These are phyloP conservation scores for Elasticomyces elasticus DNA, from an alignment of 495 filamentous ascomycete genomes.

Conservation along the genomic window DNA sequence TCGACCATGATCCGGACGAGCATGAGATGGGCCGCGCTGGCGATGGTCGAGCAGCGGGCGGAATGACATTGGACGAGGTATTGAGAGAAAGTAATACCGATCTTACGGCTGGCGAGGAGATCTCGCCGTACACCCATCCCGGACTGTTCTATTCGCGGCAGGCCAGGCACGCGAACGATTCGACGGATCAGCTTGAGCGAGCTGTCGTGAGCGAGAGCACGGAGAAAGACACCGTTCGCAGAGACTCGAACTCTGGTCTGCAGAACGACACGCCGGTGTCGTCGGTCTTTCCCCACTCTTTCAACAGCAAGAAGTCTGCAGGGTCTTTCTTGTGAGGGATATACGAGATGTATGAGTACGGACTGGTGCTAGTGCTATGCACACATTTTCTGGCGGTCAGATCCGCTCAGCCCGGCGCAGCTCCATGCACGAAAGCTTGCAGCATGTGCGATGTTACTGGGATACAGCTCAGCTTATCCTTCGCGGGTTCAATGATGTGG, in stretches of 20 bases:
- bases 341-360: neutral
- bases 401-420: too few species aligned
- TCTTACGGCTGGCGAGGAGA: neutral
- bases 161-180: neutral
- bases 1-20: neutral
- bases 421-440: too few species aligned
- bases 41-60: neutral
- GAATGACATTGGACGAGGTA: conserved; percentile 7
- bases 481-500: too few species aligned
- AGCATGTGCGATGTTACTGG: too few species aligned
- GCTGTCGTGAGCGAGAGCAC: neutral
- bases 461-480: too few species aligned
- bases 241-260: conserved; percentile 2
- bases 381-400: too few species aligned
- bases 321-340: conserved; percentile 7
- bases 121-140: conserved; percentile 10
- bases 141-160: neutral
- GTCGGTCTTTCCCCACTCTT: neutral
- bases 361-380: too few species aligned
- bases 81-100: neutral
- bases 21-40: neutral
- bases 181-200: neutral
- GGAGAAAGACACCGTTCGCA: neutral
- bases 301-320: neutral
- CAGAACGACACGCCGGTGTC: conserved; percentile 23